A percentile compares a stretch with the other conserved stretches of the same genome.
Conservation (phyloP, 2,329 filamentous ascomycete genomes). For the Botryosphaeria dothidea region DNA sequence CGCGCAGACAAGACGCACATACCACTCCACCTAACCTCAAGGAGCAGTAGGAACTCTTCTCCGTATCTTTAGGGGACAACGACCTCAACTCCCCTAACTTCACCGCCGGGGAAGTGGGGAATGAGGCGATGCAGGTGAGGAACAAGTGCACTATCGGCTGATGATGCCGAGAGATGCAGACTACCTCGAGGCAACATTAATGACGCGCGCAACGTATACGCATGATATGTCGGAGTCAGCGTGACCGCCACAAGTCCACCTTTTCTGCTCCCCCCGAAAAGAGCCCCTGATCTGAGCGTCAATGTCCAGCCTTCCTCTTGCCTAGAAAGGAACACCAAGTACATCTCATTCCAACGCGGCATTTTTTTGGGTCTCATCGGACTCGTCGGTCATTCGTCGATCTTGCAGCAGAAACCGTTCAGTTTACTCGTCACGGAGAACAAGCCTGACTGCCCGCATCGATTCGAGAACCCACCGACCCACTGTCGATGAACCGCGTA, state of each 20-base stretch:
- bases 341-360: not conserved
- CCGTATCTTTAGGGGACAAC: not conserved
- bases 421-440: not conserved
- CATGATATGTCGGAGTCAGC: not conserved
- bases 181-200: not conserved
- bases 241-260: not conserved
- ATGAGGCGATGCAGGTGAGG: not conserved
- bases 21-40: not conserved
- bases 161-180: not conserved
- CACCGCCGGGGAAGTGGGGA: conserved; percentile 10
- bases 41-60: not conserved
- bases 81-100: not conserved
- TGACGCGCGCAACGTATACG: not conserved
- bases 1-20: not conserved
- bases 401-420: not conserved
- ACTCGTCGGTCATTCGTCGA: not conserved
- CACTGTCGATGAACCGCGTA: conserved; percentile 12
- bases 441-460: not conserved
- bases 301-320: not conserved
- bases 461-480: not conserved
- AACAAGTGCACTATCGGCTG: not conserved
- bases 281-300: not conserved
- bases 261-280: not conserved
- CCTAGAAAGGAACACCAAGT: not conserved
- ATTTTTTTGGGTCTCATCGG: not conserved